Conservation (phyloP, 2,329 filamentous ascomycete genomes). For the Ceratocystis cubensis region DNA sequence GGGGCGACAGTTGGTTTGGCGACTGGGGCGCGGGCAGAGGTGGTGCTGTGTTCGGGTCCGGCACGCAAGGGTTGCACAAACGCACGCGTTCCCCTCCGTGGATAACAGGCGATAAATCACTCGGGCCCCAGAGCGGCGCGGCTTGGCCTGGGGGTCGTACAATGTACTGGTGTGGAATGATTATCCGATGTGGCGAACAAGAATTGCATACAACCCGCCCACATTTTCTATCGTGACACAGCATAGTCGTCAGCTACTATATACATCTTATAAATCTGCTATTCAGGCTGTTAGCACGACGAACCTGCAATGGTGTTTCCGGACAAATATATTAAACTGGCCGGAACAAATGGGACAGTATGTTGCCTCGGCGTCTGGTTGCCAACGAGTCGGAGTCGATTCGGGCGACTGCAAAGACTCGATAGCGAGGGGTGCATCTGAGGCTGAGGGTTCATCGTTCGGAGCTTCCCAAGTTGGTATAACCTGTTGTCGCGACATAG, state of each 20-base stretch:
- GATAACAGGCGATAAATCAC: conserved; percentile 14
- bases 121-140: conserved; percentile 8
- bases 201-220: conserved; percentile 79
- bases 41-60: conserved; percentile 47
- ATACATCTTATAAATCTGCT: no score
- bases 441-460: conserved; percentile 10
- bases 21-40: conserved; percentile 30
- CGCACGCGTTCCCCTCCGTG: conserved; percentile 45
- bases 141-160: conserved; percentile 53
- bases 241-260: conserved; percentile 10
- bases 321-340: conserved; percentile 70
- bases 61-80: conserved; percentile 50
- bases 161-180: conserved; percentile 85
- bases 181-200: conserved; percentile 90
- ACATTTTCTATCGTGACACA: conserved; percentile 52
- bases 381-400: conserved; percentile 63
- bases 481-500: conserved; percentile 8
- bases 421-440: not conserved
- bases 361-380: conserved; percentile 71
- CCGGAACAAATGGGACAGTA: conserved; percentile 73
- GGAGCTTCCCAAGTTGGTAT: conserved; percentile 4
- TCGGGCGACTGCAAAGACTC: conserved; percentile 26
- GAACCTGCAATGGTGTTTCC: conserved; percentile 85
- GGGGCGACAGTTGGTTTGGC: conserved; percentile 28
- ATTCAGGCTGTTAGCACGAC: conserved; percentile 24